Conservation (phyloP, 176 grass and related monocot species). For the Cenchrus fungigraminus region DNA sequence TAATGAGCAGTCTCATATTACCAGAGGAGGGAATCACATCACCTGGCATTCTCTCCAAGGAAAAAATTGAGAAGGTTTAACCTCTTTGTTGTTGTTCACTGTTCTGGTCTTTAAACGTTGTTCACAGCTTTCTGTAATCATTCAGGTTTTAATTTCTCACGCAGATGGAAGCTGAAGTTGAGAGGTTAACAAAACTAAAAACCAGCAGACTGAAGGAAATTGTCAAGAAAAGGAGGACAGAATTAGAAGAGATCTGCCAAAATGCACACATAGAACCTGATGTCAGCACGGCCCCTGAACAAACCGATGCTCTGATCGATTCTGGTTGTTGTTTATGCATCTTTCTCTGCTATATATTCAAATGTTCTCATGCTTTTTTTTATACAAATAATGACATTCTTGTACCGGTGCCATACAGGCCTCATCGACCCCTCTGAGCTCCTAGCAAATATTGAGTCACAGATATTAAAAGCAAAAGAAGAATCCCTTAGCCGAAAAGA, state of each 20-base stretch:
- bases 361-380: neutral
- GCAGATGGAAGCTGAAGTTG: constrained; percentile 75
- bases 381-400: constrained; percentile 27
- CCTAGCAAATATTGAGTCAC: constrained; percentile 79
- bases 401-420: constrained; percentile 56
- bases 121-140: neutral
- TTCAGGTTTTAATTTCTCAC: constrained; percentile 36
- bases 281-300: constrained; percentile 72
- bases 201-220: constrained; percentile 88
- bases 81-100: constrained; percentile 5
- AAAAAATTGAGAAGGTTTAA: constrained; percentile 83
- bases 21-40: constrained; percentile 74
- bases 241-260: constrained; percentile 92
- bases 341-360: constrained; percentile 24
- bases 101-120: constrained; percentile 18
- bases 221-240: constrained; percentile 72
- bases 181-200: constrained; percentile 83
- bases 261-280: constrained; percentile 90
- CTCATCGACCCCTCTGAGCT: constrained; percentile 83
- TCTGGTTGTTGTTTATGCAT: constrained; percentile 60
- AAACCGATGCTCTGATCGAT: constrained; percentile 84
- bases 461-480: constrained; percentile 89
- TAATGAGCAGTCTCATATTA: constrained; percentile 63
- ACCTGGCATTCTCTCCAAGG: constrained; percentile 63
- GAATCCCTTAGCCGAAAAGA: constrained; percentile 87